Conservation (phyloP, 176 grass and related monocot genomes). For the sorghum (Sorghum bicolor) region Sorghum_bicolor_NCBIv3 NC_012873.2:66305501-66306000, state of each 20-base stretch:
- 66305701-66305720: conserved; percentile 37
- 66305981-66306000: conserved; percentile 74
- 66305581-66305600: conserved; percentile 65
- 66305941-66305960: not conserved
- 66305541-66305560: conserved; percentile 65
- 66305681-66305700: conserved; percentile 72
- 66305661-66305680: conserved; percentile 71
- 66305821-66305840: conserved; percentile 5
- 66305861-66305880: conserved; percentile 68
- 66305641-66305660: conserved; percentile 47
- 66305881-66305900: conserved; percentile 41
- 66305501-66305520: conserved; percentile 60
- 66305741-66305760: conserved; percentile 32
- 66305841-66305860: conserved; percentile 62
- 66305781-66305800: conserved; percentile 54
- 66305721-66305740: conserved; percentile 58
- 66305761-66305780: conserved; percentile 44
- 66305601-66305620: conserved; percentile 74
- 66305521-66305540: conserved; percentile 65
- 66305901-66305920: conserved; percentile 76
- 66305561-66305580: conserved; percentile 50
- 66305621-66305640: conserved; percentile 33
- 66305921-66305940: conserved; percentile 23
- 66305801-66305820: conserved; percentile 23
- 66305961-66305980: conserved; percentile 18